Base-by-base conservation (phyloP, 176 grass and related monocot genomes). In the Typha latifolia region DNA sequence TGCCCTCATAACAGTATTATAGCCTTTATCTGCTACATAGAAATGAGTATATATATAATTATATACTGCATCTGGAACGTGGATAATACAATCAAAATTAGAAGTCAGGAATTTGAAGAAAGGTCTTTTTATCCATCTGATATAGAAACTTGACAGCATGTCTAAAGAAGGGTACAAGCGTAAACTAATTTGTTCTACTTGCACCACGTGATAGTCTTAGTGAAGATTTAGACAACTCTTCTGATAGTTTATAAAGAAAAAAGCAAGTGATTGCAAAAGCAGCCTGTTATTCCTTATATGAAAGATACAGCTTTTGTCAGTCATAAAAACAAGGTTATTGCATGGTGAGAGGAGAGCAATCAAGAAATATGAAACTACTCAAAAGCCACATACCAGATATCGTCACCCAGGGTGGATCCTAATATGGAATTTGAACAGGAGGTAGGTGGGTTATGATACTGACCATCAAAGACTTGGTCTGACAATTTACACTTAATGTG, bases 371-470 rank as follows among this genome's bases (percentile, higher is more conserved):
- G 66, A 67, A 61, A 15, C 24, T 49, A 14, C 61, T 34, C 32
- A 32, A 47, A 84, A 70, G 69, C 55, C 16, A 69, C 63, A 68
- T 86, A 96, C 92, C 92, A 96, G 63, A 96, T 96, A 61, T 79
- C 68, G 72, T 96, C 92, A 68, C 67, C 68, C 59, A 64, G 56
- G 66, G 62, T 53, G 69, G 80, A 75, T 53, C 74, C 77, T 65
- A 63, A 79, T 19, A 62, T 23, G 50, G 53, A 86, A 81, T 47
- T 12, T 34, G 66, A 72, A 55, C 37, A 67, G 49, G 68, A 52
- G 59, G 62, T 21, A 52, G 65, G 65, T 37, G 73, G 61, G 14
- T 59, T 49, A 78, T 19, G 8, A 1, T 83, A 64, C 62, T 83
- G 68, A 64, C 71, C 63, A 74, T 75, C 47, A 48, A 72, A 73